Base-by-base conservation (phyloP, 2,329 filamentous ascomycete genomes). In the Microsporum audouinii region DNA sequence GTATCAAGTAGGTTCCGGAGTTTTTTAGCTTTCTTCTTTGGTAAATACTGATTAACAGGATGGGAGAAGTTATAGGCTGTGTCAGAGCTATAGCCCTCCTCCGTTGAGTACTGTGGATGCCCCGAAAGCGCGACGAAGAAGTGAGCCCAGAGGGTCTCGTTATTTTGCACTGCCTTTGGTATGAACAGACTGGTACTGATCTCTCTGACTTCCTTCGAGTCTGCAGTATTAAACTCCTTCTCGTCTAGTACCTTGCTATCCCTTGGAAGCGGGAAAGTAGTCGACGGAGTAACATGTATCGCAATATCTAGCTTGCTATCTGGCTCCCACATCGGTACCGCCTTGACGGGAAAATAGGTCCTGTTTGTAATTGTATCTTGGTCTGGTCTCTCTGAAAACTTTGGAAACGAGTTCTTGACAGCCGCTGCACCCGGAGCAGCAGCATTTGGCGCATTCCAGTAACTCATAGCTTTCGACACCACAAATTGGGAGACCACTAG, bases 81-180 rank as follows among this genome's bases (percentile, higher is more conserved):
- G 6, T 82, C 80, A 0, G 84, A 77, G 71, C 95, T 88, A 72
- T 89, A 99, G 62, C 80, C 80, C 0, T 84, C 78, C 61, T 84
- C 81, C 7, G 81, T 81, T 2, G 92, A 92, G 69, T 97, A 92
- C 36, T 96, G 77, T 61, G 83, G 80, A 62, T 84, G 83, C 59
- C 91, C 92, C 7, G 85, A 77, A 65, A 95, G 83, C 8, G 85
- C 89, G 63, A 97, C 79, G 69, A 91, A 96, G 75, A 97, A 95
- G 73, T 99, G 94, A 1, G 89, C 92, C 85, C 89, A 96, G 7
- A 99, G 82, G 0, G 92, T 96, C 38, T 89, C 91, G 72, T 97
- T 97, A 66, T 91, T 82, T 78, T 96, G 91, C 0, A 95, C 91
- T 47, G 84, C 80, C 64, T 80, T 79, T 2, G 94, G 92, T 2